A percentile compares a stretch with the other conserved stretches of the same genome.
These are phyloP conservation scores for Lactarius tabidus DNA, from an alignment of 768 basidiomycete species.

Conservation along the genomic window DNA sequence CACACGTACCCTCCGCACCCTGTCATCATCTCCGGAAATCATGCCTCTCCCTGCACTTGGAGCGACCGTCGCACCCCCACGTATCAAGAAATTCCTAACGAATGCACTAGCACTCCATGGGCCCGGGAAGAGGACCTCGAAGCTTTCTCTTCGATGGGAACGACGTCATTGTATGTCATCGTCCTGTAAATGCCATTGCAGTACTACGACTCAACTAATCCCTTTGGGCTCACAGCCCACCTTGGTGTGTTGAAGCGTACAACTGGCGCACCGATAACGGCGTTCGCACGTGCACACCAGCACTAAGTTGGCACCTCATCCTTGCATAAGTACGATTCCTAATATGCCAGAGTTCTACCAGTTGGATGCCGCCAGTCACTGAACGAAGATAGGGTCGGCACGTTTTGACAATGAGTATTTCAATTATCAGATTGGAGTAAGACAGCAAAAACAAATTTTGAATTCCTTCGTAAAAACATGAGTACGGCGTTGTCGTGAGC, in stretches of 20 bases:
- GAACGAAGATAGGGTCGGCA: neutral
- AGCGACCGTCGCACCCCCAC: constrained; percentile 10
- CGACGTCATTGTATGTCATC: constrained; percentile 22
- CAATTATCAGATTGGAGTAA: neutral
- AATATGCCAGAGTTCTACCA: neutral
- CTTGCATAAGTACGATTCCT: neutral
- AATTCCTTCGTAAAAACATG: constrained; percentile 1
- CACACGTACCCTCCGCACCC: constrained; percentile 22
- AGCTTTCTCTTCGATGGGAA: constrained; percentile 18
- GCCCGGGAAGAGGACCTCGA: neutral
- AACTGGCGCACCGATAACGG: constrained; percentile 15
- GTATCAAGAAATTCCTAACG: constrained; percentile 17
- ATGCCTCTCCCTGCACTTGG: neutral
- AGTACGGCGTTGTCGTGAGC: constrained; percentile 11
- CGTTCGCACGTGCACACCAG: constrained; percentile 15
- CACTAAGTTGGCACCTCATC: neutral
- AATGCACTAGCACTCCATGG: constrained; percentile 12
- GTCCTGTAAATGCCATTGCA: neutral
- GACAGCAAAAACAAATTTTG: neutral
- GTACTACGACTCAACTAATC: neutral
- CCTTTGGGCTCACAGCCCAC: constrained; percentile 1
- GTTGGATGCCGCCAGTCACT: neutral
- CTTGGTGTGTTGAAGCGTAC: constrained; percentile 22
- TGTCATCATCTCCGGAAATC: constrained; percentile 14
- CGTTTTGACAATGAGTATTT: neutral